These are phyloP conservation scores for Paspalum vaginatum DNA, from an alignment of 176 grass and related monocot species.

Conservation along the genomic window DNA sequence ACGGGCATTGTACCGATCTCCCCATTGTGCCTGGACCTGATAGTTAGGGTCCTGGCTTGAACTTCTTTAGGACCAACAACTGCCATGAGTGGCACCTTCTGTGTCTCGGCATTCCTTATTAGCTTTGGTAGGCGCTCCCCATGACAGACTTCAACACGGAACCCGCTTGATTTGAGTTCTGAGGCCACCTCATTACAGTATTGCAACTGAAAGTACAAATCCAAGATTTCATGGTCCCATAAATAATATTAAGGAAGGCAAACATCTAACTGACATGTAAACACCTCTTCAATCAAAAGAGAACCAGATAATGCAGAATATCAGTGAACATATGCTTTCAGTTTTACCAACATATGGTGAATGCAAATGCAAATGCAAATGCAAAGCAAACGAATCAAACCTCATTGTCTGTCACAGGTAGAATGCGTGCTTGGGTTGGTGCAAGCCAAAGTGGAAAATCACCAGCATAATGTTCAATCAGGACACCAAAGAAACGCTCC, in stretches of 20 bases:
- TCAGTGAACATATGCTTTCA: not conserved
- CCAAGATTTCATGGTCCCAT: not conserved
- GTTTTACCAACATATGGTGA: not conserved
- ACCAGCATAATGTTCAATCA: slow-evolving; percentile 94
- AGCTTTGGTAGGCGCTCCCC: slow-evolving; percentile 91
- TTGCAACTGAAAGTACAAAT: slow-evolving; percentile 62
- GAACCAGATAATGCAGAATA: not conserved
- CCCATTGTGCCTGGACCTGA: slow-evolving; percentile 75
- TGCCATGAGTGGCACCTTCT: slow-evolving; percentile 92
- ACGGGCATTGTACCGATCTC: slow-evolving; percentile 76
- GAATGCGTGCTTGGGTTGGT: slow-evolving; percentile 81
- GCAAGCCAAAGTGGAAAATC: slow-evolving; percentile 99
- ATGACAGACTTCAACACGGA: slow-evolving; percentile 80
- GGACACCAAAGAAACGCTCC: slow-evolving; percentile 91
- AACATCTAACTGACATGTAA: not conserved
- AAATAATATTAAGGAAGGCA: not conserved
- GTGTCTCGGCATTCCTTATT: slow-evolving; percentile 80
- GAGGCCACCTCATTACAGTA: slow-evolving; percentile 77
- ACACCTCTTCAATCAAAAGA: not conserved
- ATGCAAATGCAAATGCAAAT: slow-evolving; percentile 14
- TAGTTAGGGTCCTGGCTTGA: slow-evolving; percentile 62
- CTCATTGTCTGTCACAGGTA: slow-evolving; percentile 85
- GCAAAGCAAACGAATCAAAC: slow-evolving; percentile 51
- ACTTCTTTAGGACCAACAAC: slow-evolving; percentile 93
- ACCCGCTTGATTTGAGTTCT: slow-evolving; percentile 64